These are phyloP conservation scores for Oryza coarctata DNA, from an alignment of 176 grass and related monocot genomes.

Conservation along the genomic window DNA sequence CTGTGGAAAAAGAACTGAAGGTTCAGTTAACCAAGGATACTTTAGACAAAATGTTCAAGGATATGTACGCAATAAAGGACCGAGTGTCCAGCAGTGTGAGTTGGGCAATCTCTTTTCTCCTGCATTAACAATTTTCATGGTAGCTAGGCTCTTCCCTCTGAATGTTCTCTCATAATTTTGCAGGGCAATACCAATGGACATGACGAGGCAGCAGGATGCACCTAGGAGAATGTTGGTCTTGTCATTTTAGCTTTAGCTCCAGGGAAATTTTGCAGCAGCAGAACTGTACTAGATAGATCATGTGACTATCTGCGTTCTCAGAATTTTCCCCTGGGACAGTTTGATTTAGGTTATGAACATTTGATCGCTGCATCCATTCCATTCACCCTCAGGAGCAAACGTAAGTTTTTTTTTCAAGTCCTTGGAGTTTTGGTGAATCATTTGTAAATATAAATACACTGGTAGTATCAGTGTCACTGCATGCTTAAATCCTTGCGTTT, in stretches of 20 bases:
- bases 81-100: conserved; percentile 33
- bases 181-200: conserved; percentile 31
- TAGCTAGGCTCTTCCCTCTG: background rate
- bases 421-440: background rate
- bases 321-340: background rate
- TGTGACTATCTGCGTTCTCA: background rate
- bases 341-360: background rate
- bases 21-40: background rate
- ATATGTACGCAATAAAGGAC: conserved; percentile 45
- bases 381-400: background rate
- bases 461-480: background rate
- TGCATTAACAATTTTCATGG: background rate
- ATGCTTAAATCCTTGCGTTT: background rate
- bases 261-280: background rate
- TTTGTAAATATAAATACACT: background rate
- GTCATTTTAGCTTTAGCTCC: background rate
- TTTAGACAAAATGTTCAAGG: conserved; percentile 48
- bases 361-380: background rate
- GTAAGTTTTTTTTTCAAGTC: background rate
- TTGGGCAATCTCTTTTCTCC: background rate
- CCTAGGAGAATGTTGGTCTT: background rate
- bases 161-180: background rate
- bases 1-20: background rate
- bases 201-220: conserved; percentile 13
- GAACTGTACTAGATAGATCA: background rate